A percentile compares a stretch with the other conserved stretches of the same genome.
Evolutionary conservation across 2,329 filamentous ascomycete genomes (phyloP).

Genomic region (Ceratocystis huliohia): DNA sequence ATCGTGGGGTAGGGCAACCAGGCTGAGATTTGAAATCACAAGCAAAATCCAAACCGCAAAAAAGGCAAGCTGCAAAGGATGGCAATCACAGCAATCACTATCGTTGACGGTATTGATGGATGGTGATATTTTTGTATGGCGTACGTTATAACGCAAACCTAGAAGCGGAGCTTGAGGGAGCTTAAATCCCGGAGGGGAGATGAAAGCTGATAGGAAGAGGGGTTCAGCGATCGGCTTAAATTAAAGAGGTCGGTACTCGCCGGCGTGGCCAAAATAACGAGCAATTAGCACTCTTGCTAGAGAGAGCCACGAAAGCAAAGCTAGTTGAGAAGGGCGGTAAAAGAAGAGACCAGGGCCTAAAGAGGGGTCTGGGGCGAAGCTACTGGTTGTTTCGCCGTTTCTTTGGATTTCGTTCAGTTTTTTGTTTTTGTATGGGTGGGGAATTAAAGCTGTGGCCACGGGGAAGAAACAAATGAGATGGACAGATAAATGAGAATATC

Average conservation of each 20-base stretch:
- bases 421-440: too few species aligned
- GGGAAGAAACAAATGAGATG: background rate
- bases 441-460: background rate
- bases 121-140: background rate
- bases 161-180: slow-evolving; percentile 6
- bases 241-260: background rate
- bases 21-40: background rate
- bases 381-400: background rate
- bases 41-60: background rate
- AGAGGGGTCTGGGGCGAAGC: slow-evolving; percentile 1
- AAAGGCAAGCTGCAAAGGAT: background rate
- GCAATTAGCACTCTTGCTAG: too few species aligned
- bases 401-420: background rate
- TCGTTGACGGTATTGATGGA: background rate
- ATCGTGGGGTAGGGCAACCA: too few species aligned
- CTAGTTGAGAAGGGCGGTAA: too few species aligned
- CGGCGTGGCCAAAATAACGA: too few species aligned
- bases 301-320: too few species aligned
- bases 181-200: background rate
- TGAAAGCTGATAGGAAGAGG: background rate
- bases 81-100: background rate
- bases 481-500: background rate
- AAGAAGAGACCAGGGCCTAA: background rate
- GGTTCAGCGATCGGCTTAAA: slow-evolving; percentile 5
- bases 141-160: background rate